Evolutionary conservation across 805 yeast species (phyloP), one percentile per base, ranked within the genome.

Genomic region (Brettanomyces bruxellensis): DNA sequence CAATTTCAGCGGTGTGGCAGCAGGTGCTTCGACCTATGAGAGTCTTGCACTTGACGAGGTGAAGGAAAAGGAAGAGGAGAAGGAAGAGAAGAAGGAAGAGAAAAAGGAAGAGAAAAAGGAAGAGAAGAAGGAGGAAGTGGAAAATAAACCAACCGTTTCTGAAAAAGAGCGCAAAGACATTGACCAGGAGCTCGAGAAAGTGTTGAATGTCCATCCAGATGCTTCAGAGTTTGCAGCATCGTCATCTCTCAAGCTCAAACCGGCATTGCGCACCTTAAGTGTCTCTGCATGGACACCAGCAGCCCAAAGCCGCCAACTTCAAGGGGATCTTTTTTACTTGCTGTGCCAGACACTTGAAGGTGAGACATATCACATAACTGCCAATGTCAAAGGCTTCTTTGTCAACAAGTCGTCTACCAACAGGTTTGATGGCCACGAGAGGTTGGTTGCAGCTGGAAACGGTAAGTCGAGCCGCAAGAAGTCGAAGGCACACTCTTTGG

Each of bases 231-330:
- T 61, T 45, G 67, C 73, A 2, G 54, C 59, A 4, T 64, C 65
- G 14, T 59, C 62, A 25, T 55, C 63, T 12, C 51, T 67, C 13
- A 57, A 57, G 40, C 53, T 70, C 44, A 56, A 62, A 35, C 67
- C 73, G 22, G 84, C 91, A 7, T 66, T 93, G 50, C 76, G 72
- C 52, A 67, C 76, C 0, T 65, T 79, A 42, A 59, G 68, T 45
- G 61, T 88, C 43, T 86, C 96, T 12, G 76, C 78, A 45, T 91
- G 96, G 93, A 82, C 86, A 52, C 96, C 97, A 4, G 88, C 88
- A 12, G 83, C 91, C 30, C 69, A 82, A 14, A 66, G 70, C 44
- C 78, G 75, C 59, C 75, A 69, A 54, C 53, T 72, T 41, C 75
- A 73, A 59, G 98, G 98, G 25, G 95, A 90, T 58, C 70, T 90